phyloP scores from a whole-genome alignment of 1,284 basidiomycete genomes.

The Apiotrichum gracile region DNA sequence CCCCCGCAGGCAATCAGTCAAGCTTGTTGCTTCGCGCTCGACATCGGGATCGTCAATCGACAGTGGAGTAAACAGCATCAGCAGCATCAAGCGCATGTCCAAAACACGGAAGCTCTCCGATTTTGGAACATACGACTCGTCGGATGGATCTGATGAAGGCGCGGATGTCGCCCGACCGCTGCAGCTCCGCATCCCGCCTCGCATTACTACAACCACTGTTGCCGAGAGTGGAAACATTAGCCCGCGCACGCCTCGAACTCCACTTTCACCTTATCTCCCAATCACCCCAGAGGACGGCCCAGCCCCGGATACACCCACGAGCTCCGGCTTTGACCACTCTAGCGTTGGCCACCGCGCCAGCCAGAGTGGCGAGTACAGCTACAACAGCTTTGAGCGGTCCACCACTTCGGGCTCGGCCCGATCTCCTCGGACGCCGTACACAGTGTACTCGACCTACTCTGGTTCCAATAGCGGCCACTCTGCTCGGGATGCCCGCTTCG shows the following conservation, averaged over 20 bases:
- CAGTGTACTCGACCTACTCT: neutral
- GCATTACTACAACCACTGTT: neutral
- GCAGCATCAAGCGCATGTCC: neutral
- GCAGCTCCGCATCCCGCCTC: neutral
- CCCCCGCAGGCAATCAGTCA: neutral
- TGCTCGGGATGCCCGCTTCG: neutral
- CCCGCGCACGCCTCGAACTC: neutral
- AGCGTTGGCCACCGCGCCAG: too few species aligned
- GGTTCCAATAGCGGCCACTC: neutral
- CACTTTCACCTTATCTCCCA: neutral
- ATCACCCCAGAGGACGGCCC: neutral
- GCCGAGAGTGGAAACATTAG: neutral
- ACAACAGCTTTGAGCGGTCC: neutral
- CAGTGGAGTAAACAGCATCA: neutral
- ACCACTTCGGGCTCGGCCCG: neutral
- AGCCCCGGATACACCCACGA: neutral
- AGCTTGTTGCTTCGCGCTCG: neutral
- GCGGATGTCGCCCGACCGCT: neutral
- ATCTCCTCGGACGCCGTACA: neutral
- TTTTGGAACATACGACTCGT: neutral
- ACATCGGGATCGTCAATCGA: neutral
- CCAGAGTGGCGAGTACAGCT: neutral
- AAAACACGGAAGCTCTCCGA: neutral
- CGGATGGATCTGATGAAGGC: neutral
- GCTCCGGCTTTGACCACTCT: neutral